Conservation (phyloP, 345 rosid genomes). For the Melaleuca quinquenervia region DNA sequence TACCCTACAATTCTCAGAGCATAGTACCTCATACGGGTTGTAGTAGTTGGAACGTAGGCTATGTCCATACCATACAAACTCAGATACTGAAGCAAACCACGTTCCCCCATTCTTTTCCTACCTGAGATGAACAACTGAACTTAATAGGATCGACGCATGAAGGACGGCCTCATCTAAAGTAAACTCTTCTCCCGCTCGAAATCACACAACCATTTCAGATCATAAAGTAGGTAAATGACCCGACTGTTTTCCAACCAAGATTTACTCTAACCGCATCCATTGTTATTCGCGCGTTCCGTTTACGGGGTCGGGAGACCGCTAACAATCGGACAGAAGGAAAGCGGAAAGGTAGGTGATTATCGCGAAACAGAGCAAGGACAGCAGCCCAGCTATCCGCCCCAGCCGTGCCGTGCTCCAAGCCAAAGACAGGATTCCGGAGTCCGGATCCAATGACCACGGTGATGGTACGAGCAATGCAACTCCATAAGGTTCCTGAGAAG, state of each 20-base stretch:
- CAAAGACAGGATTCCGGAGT: too few species aligned
- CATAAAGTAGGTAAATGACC: not conserved
- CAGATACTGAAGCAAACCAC: conserved; percentile 22
- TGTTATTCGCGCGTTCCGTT: conserved; percentile 20
- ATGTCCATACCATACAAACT: conserved; percentile 31
- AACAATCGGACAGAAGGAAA: conserved; percentile 36
- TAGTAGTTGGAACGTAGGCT: conserved; percentile 37
- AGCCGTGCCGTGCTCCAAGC: conserved; percentile 39
- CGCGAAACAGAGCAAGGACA: conserved; percentile 27
- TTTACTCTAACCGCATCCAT: conserved; percentile 24
- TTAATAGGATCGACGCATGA: not conserved
- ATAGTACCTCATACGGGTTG: conserved; percentile 35
- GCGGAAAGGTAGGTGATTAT: conserved; percentile 26
- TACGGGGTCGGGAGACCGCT: conserved; percentile 25
- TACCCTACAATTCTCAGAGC: not conserved
- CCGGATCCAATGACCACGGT: conserved; percentile 35
- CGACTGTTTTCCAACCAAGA: conserved; percentile 11
- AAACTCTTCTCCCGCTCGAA: not conserved
- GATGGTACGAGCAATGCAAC: conserved; percentile 25
- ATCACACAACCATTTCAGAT: not conserved
- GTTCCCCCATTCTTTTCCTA: conserved; percentile 11
- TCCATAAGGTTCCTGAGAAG: conserved; percentile 42
- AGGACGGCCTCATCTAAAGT: not conserved
- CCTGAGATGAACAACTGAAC: conserved; percentile 14
- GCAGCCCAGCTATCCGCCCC: conserved; percentile 65